Evolutionary conservation across 331 rosid species (phyloP).

Genomic region (Stylosanthes scabra): DNA sequence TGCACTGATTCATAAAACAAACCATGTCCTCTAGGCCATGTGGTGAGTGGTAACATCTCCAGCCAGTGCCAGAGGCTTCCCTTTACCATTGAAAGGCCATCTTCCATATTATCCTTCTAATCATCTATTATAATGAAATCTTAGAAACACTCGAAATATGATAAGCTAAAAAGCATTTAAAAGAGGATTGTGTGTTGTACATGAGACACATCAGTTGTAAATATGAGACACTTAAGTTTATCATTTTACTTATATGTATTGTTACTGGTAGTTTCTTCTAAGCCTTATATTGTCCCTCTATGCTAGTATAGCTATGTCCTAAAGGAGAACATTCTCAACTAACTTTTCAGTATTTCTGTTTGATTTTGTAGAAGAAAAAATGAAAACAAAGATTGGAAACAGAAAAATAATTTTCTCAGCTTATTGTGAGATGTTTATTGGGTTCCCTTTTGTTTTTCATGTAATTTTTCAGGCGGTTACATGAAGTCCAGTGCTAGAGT

Average conservation of each 20-base stretch:
- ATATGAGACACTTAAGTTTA: not conserved
- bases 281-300: not conserved
- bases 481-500: conserved; percentile 92
- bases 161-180: not conserved
- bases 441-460: conserved; percentile 4
- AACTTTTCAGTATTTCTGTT: too few relatives aligned
- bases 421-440: conserved; percentile 26
- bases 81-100: not conserved
- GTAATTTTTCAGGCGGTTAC: conserved; percentile 83
- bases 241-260: conserved; percentile 16
- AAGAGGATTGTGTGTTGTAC: not conserved
- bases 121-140: not conserved
- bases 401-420: not conserved
- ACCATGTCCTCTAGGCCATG: not conserved
- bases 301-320: conserved; percentile 8
- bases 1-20: not conserved
- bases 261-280: not conserved
- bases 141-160: conserved; percentile 6
- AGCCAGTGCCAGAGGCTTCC: not conserved
- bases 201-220: conserved; percentile 10
- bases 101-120: not conserved
- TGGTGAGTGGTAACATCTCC: not conserved
- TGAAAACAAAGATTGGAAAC: too few relatives aligned
- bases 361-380: too few relatives aligned
- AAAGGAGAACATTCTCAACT: not conserved